These are phyloP conservation scores for Calonectria hongkongensis DNA, from an alignment of 2,329 filamentous ascomycete species.

Conservation along the genomic window DNA sequence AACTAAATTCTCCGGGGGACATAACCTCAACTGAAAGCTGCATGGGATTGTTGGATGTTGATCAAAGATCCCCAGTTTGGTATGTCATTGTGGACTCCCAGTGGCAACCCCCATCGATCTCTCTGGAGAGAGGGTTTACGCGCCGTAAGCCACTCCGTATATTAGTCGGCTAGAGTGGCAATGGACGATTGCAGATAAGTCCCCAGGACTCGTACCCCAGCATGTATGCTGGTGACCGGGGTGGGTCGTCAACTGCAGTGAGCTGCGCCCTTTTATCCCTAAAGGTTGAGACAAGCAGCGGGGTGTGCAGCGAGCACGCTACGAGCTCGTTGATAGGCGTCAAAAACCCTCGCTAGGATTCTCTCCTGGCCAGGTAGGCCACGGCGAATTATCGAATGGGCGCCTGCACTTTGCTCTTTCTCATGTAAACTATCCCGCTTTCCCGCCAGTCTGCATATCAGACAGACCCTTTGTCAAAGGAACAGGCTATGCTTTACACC, in stretches of 20 bases:
- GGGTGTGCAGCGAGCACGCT: conserved; percentile 24
- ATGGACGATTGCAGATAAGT: conserved; percentile 15
- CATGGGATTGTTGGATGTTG: conserved; percentile 10
- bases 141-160: conserved; percentile 11
- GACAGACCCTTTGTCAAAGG: conserved; percentile 29
- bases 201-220: conserved; percentile 28
- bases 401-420: conserved; percentile 23
- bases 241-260: conserved; percentile 29
- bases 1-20: neutral
- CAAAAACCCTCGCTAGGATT: conserved; percentile 26
- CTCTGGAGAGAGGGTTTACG: neutral
- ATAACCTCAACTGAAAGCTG: conserved; percentile 14
- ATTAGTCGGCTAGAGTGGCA: conserved; percentile 14
- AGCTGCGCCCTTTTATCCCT: conserved; percentile 28
- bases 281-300: conserved; percentile 30
- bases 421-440: conserved; percentile 40
- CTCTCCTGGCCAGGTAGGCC: conserved; percentile 20
- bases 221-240: conserved; percentile 25
- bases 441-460: conserved; percentile 37
- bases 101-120: conserved; percentile 18
- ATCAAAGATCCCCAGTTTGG: neutral
- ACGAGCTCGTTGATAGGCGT: conserved; percentile 27
- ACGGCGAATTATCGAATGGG: conserved; percentile 28
- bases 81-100: conserved; percentile 25
- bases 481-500: conserved; percentile 34